Conservation (phyloP, 768 basidiomycete species). For the Termitomyces heimii region DNA sequence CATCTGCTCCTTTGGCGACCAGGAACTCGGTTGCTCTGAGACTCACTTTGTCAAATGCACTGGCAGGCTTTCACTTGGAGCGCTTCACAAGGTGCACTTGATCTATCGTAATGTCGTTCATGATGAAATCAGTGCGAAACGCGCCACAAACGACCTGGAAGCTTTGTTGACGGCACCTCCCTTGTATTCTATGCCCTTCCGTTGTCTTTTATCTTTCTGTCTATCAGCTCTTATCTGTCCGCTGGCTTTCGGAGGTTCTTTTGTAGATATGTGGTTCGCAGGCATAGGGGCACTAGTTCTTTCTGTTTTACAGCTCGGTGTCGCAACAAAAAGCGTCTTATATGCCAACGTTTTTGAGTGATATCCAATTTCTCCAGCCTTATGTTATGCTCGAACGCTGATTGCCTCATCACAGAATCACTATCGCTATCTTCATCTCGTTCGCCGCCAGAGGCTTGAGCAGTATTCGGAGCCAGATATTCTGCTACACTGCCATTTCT, state of each 20-base stretch:
- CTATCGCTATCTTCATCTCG: slow-evolving; percentile 75
- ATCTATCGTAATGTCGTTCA: slow-evolving; percentile 88
- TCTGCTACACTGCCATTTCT: slow-evolving; percentile 91
- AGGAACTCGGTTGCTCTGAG: slow-evolving; percentile 83
- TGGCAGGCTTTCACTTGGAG: slow-evolving; percentile 76
- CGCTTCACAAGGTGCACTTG: slow-evolving; percentile 77
- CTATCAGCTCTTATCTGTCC: slow-evolving; percentile 78
- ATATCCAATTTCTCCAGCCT: not conserved
- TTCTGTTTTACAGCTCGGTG: slow-evolving; percentile 63
- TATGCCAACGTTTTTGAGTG: slow-evolving; percentile 94
- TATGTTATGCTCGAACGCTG: slow-evolving; percentile 19
- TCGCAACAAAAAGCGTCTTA: slow-evolving; percentile 70
- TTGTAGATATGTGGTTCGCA: slow-evolving; percentile 82
- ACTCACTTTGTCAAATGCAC: slow-evolving; percentile 83
- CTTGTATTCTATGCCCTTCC: slow-evolving; percentile 54
- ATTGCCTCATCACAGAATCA: slow-evolving; percentile 46
- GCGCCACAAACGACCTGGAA: slow-evolving; percentile 61
- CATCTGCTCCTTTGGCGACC: slow-evolving; percentile 86
- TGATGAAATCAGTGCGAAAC: slow-evolving; percentile 83
- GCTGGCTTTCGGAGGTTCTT: slow-evolving; percentile 78
- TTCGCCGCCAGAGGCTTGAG: slow-evolving; percentile 79
- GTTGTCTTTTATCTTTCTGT: slow-evolving; percentile 64
- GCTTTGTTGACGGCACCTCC: slow-evolving; percentile 58
- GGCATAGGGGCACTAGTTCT: slow-evolving; percentile 65
- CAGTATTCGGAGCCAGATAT: slow-evolving; percentile 68